Evolutionary conservation across 371 early-diverging fungal genomes (phyloP).

Genomic region (Entomophthora muscae): DNA sequence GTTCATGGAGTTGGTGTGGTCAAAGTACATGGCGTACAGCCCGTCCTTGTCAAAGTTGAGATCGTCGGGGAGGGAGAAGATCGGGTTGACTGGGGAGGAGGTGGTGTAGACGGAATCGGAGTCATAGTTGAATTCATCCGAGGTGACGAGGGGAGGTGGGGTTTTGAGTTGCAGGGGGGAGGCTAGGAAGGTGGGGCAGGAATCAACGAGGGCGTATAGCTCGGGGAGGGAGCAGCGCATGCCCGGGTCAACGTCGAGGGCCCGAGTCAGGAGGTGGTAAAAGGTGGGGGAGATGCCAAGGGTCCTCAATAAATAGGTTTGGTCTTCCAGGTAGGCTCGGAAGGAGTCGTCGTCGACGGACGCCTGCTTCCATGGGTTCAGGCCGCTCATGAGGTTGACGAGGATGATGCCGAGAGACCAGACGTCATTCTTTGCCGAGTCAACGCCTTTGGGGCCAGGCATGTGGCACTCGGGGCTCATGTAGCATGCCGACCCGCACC

Average conservation of each 20-base stretch:
- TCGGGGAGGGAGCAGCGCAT: neutral
- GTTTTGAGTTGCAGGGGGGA: neutral
- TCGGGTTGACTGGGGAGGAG: neutral
- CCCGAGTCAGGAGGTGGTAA: neutral
- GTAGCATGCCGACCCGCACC: constrained; percentile 84
- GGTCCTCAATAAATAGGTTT: constrained; percentile 4
- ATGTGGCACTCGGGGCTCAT: constrained; percentile 49
- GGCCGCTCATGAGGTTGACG: constrained; percentile 51
- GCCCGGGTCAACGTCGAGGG: neutral
- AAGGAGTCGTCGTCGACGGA: constrained; percentile 54
- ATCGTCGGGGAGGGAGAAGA: neutral
- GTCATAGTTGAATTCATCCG: neutral
- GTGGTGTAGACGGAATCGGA: neutral
- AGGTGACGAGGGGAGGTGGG: neutral
- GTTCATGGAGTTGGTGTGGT: neutral
- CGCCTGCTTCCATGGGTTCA: constrained; percentile 69
- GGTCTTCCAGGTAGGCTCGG: constrained; percentile 30
- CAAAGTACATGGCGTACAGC: neutral
- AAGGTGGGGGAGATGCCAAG: neutral
- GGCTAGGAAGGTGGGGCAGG: neutral
- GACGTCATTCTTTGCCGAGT: constrained; percentile 37
- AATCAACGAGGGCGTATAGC: neutral
- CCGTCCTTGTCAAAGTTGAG: neutral
- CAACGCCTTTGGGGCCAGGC: neutral
- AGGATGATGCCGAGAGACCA: constrained; percentile 75